Evolutionary conservation across 2,329 filamentous ascomycete species (phyloP), one percentile per base, ranked within the genome.

Genomic region (Epichloe bromicola): DNA sequence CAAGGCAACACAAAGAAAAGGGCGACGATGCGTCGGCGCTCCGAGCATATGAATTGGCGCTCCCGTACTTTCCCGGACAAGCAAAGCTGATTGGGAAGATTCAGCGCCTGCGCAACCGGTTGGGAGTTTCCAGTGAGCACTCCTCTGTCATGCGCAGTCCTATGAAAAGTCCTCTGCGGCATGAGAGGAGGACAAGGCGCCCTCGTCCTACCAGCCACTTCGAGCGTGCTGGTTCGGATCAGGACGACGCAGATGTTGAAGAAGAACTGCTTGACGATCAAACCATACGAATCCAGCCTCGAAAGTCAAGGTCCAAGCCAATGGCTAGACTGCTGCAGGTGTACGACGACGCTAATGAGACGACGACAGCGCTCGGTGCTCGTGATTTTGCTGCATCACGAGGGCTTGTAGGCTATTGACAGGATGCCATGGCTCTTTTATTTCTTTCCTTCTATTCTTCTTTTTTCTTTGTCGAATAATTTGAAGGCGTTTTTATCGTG

Each of bases 11-110:
- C 61, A 89, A 90, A 62, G 87, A 88, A 49, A 77, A 81, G 4
- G 88, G 88, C 2, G 87, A 96, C 58, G 82, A 94, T 48, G 73
- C 72, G 3, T 86, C 80, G 36, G 88, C 90, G 0, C 69, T 97
- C 53, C 82, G 80, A 58, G 91, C 93, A 80, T 96, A 95, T 62
- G 84, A 91, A 64, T 73, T 87, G 56, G 91, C 91, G 0, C 69
- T 88, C 49, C 85, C 87, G 0, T 93, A 81, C 67, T 97, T 97
- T 59, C 90, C 90, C 0, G 83, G 82, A 1, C 93, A 96, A 63
- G 76, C 81, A 46, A 95, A 91, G 68, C 73, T 89, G 34, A 59
- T 83, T 34, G 74, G 78, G 61, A 86, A 88, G 70, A 87, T 88
- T 56, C 75, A 81, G 48, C 75, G 76, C 56, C 62, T 88, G 51